Evolutionary conservation across 2,329 filamentous ascomycete species (phyloP).

Genomic region (Ilyonectria mors-panacis): DNA sequence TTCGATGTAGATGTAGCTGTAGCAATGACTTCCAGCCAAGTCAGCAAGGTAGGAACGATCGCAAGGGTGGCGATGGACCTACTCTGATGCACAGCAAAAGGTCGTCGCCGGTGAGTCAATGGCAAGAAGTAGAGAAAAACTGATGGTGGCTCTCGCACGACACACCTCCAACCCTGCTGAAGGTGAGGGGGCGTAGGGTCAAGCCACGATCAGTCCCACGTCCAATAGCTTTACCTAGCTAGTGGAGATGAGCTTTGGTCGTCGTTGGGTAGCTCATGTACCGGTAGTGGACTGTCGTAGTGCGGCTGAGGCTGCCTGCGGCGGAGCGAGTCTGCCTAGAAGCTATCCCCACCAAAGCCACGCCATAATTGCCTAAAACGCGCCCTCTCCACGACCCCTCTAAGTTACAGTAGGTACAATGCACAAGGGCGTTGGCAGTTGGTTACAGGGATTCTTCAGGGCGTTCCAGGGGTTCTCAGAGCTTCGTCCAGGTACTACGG

Average conservation of each 20-base stretch:
- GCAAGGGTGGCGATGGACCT: background rate
- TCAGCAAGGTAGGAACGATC: background rate
- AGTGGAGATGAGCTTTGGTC: slow-evolving; percentile 12
- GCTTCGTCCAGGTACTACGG: background rate
- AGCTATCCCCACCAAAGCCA: background rate
- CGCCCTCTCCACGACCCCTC: too few species aligned
- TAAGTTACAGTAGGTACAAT: too few species aligned
- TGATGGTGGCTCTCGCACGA: background rate
- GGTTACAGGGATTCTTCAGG: background rate
- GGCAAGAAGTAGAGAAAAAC: background rate
- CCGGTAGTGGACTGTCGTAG: background rate
- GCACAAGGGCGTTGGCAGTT: background rate
- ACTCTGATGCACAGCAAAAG: background rate
- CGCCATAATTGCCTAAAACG: background rate
- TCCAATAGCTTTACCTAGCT: slow-evolving; percentile 5
- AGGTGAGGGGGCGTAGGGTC: background rate
- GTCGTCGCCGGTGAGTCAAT: slow-evolving; percentile 23
- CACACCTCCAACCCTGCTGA: background rate
- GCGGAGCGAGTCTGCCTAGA: slow-evolving; percentile 21
- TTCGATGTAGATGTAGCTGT: background rate
- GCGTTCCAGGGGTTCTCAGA: background rate
- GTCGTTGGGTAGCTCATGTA: background rate
- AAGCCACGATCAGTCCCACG: slow-evolving; percentile 15
- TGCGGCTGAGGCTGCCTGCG: slow-evolving; percentile 26
- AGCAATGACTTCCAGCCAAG: background rate